Evolutionary conservation across 805 yeast genomes (phyloP).

Genomic region (Candida vaughaniae): DNA sequence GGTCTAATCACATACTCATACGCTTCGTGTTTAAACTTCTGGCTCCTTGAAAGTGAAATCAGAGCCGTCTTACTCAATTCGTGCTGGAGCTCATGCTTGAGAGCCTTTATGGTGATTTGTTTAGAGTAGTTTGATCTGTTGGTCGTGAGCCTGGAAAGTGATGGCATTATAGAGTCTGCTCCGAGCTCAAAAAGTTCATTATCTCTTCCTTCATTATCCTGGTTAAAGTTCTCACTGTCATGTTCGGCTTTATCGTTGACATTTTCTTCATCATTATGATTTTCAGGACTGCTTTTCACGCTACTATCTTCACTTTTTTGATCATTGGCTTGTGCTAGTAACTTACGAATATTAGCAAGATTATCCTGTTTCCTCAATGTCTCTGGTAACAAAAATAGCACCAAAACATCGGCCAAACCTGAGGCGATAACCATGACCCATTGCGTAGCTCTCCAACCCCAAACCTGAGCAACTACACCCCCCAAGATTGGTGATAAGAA

Average conservation of each 20-base stretch:
- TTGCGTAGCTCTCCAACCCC: conserved; percentile 90
- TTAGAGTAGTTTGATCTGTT: conserved; percentile 32
- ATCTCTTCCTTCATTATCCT: neutral
- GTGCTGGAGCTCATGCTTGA: conserved; percentile 13
- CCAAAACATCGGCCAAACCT: conserved; percentile 48
- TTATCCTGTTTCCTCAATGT: conserved; percentile 68
- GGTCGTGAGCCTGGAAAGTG: conserved; percentile 36
- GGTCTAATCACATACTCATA: conserved; percentile 60
- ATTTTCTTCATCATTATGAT: conserved; percentile 11
- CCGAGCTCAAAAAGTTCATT: conserved; percentile 21
- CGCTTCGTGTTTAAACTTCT: conserved; percentile 22
- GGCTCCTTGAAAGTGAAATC: neutral
- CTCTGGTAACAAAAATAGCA: conserved; percentile 70
- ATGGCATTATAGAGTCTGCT: conserved; percentile 41
- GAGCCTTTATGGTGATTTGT: conserved; percentile 20
- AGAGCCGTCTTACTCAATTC: neutral
- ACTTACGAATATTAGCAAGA: conserved; percentile 49
- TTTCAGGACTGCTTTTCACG: neutral
- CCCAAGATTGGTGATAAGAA: conserved; percentile 76
- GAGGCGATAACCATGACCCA: conserved; percentile 77
- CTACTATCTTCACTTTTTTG: conserved; percentile 2
- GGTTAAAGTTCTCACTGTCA: neutral
- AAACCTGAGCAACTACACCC: conserved; percentile 64
- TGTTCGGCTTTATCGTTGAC: conserved; percentile 2
- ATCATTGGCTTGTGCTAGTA: conserved; percentile 24